These are phyloP conservation scores for Citrus sinensis DNA, from an alignment of 345 rosid genomes.

Conservation along the genomic window DVS_A1.0 CM039168.1:4320001-4320500, in stretches of 20 bases:
- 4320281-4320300: neutral
- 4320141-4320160: neutral
- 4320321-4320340: neutral
- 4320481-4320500: neutral
- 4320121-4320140: neutral
- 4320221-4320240: no score
- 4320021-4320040: neutral
- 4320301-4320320: neutral
- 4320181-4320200: no score
- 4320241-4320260: neutral
- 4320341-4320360: neutral
- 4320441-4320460: neutral
- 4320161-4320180: neutral
- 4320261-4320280: neutral
- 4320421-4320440: neutral
- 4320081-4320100: conserved; percentile 19
- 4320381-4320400: neutral
- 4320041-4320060: neutral
- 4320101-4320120: neutral
- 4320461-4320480: neutral
- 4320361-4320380: neutral
- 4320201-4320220: neutral
- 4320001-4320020: neutral
- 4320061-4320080: conserved; percentile 15
- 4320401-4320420: neutral